Percentiles rank a stretch among this genome's conserved stretches.
Evolutionary conservation across 1,139 yeast species (phyloP).

Genomic region (Eremothecium coryli): DNA sequence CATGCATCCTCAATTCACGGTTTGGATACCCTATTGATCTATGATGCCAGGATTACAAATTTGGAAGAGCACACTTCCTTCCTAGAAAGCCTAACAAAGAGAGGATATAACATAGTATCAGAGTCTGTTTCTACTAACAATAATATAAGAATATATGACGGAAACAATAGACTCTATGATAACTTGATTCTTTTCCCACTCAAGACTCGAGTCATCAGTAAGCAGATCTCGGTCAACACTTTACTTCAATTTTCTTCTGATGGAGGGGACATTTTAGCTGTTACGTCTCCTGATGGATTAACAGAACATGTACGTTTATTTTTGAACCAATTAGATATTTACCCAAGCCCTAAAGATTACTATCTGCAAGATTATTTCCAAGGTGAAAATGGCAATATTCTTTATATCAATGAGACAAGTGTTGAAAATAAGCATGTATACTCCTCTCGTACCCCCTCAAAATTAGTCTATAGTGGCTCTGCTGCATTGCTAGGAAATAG

Average conservation of each 20-base stretch:
- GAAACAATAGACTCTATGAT: constrained; percentile 40
- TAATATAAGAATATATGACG: constrained; percentile 33
- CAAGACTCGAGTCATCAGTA: constrained; percentile 36
- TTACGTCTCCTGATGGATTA: constrained; percentile 48
- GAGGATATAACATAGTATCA: constrained; percentile 24
- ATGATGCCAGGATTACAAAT: constrained; percentile 29
- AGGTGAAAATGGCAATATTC: constrained; percentile 13
- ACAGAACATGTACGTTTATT: constrained; percentile 63
- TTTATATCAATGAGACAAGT: constrained; percentile 18
- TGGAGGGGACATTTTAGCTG: constrained; percentile 68
- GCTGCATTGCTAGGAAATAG: constrained; percentile 51
- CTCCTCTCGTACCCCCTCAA: constrained; percentile 13
- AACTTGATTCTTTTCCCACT: constrained; percentile 49
- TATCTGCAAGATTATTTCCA: constrained; percentile 59
- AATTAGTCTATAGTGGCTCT: constrained; percentile 37
- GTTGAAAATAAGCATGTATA: constrained; percentile 21
- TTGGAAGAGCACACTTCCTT: constrained; percentile 29
- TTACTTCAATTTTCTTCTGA: constrained; percentile 45
- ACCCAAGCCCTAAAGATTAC: constrained; percentile 72
- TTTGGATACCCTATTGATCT: constrained; percentile 31
- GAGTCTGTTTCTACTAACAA: constrained; percentile 14
- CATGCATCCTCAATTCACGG: constrained; percentile 17
- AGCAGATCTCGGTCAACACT: constrained; percentile 34
- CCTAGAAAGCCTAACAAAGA: constrained; percentile 27
- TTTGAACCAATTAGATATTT: constrained; percentile 73